phyloP scores from a whole-genome alignment of 371 early-diverging fungal genomes.

The Zychaea mexicana region DNA sequence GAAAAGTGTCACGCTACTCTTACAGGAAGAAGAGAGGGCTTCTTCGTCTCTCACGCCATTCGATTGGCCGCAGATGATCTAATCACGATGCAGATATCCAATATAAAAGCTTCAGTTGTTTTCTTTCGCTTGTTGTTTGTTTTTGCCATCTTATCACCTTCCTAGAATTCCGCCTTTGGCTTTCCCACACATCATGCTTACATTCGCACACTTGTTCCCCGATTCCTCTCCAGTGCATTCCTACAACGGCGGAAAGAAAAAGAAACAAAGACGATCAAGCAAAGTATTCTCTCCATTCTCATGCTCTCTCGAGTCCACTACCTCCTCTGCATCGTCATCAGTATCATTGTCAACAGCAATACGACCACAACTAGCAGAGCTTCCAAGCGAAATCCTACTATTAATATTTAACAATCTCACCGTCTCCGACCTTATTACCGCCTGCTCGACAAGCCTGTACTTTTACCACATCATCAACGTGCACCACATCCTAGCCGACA shows the following conservation, averaged over 20 bases:
- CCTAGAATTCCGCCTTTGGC: conserved; percentile 4
- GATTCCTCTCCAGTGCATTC: background rate
- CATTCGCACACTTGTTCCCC: background rate
- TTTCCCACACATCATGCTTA: background rate
- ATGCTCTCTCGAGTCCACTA: too few species aligned
- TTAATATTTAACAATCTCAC: background rate
- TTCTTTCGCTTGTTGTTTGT: too few species aligned
- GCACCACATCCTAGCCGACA: background rate
- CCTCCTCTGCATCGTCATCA: background rate
- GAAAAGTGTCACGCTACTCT: background rate
- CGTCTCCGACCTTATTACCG: background rate
- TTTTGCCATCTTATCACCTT: conserved; percentile 1
- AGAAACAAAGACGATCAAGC: background rate
- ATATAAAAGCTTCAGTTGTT: background rate
- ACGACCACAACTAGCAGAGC: background rate
- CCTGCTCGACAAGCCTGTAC: background rate
- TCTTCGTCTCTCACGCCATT: background rate
- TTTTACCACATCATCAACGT: background rate
- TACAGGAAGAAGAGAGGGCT: too few species aligned
- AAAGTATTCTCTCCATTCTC: background rate
- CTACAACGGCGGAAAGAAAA: background rate
- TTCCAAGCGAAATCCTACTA: background rate
- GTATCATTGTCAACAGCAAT: background rate
- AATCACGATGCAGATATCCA: background rate
- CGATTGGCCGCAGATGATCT: conserved; percentile 7